Evolutionary conservation across 2,329 filamentous ascomycete genomes (phyloP).

Genomic region (Trichoderma cornu-damae): DNA sequence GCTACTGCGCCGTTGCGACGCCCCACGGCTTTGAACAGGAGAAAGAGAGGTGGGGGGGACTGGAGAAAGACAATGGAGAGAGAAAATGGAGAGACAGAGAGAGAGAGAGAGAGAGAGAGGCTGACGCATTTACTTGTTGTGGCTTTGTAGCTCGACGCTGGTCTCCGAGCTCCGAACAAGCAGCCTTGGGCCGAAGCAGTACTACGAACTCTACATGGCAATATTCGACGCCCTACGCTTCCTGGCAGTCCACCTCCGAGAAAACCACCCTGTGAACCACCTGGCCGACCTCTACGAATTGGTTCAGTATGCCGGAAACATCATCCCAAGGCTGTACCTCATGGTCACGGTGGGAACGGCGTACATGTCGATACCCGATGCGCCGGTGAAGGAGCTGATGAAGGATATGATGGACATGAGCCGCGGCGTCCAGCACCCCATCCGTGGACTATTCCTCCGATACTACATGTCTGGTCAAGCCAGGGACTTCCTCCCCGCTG

Average conservation of each 20-base stretch:
- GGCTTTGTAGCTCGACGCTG: slow-evolving; percentile 72
- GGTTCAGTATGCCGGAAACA: slow-evolving; percentile 97
- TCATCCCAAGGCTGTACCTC: slow-evolving; percentile 90
- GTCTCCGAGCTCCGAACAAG: slow-evolving; percentile 98
- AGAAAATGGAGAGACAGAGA: background rate
- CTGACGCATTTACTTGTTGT: slow-evolving; percentile 19
- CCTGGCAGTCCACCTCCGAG: slow-evolving; percentile 90
- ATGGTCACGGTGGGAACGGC: slow-evolving; percentile 99
- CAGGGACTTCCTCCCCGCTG: slow-evolving; percentile 77
- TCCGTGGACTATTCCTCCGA: slow-evolving; percentile 87
- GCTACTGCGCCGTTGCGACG: background rate
- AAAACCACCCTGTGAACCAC: slow-evolving; percentile 96
- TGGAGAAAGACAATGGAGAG: background rate
- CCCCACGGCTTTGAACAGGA: background rate
- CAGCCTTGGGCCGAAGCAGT: slow-evolving; percentile 96
- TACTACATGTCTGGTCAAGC: slow-evolving; percentile 97
- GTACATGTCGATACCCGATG: slow-evolving; percentile 98
- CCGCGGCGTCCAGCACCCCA: slow-evolving; percentile 92
- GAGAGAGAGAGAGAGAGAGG: background rate
- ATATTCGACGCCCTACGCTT: slow-evolving; percentile 97
- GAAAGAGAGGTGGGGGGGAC: background rate
- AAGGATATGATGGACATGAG: slow-evolving; percentile 99
- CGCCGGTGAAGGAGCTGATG: slow-evolving; percentile 99
- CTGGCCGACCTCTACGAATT: slow-evolving; percentile 96
- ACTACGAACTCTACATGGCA: slow-evolving; percentile 99